Base-by-base conservation (phyloP, 345 rosid species). In the Balakata baccata region DNA sequence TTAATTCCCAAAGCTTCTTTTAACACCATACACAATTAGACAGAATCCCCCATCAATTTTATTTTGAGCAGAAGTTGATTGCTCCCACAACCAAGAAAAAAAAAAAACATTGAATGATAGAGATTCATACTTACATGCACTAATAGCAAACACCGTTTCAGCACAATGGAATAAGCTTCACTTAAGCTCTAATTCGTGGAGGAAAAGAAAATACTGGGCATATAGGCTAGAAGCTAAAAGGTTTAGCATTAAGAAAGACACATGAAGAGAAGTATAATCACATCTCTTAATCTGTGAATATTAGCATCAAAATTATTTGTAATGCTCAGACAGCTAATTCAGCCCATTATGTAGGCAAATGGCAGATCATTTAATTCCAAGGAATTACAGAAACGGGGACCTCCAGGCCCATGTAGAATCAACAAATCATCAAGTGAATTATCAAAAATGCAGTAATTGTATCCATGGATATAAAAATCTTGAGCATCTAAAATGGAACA, bases 41-140 rank as follows among this genome's bases (percentile, higher is more conserved):
- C 22, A 66, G 77, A 41, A 62, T 59, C 56, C 73, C 41, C 29
- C 46, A 73, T 72, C 70, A 68, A 57, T 22, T 54, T 51, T 39
- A 18, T n/a, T 41, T 13, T 13, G 43, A 52, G 25, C 45, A 47
- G 39, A 52, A 49, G 51, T 16, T 43, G 46, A 74, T n/a, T 49
- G 18, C 60, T 74, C 47, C 66, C 54, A 22, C 34, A 50, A n/a
- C 45, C 54, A 60, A 47, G 46, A 65, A 66, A 46, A 16, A 66
- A 46, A 16, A 45, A 29, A 43, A 18, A 18, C 3, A 64, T 17
- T n/a, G 9, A 61, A 9, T 53, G 64, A 34, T 20, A 4, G 25
- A 43, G 12, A 52, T 14, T 14, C 46, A 50, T 6, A 23, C 14
- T 37, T 39, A 70, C 23, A n/a, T 51, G 51, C 11, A 9, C 10